Base-by-base conservation (phyloP, 1,139 yeast genomes). In the Sugiyamaella xylanicola region DNA sequence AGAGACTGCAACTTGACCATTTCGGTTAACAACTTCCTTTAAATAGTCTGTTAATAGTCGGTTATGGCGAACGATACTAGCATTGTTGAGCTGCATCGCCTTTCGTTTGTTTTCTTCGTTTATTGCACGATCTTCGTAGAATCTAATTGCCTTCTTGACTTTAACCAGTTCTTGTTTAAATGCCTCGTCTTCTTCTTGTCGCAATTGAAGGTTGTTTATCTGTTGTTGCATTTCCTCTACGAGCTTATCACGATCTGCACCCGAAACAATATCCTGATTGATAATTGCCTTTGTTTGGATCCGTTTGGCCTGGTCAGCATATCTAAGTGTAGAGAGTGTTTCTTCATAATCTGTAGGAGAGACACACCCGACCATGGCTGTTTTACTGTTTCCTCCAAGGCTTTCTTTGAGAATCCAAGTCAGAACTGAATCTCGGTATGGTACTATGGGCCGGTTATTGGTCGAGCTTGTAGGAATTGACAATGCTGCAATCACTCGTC, bases 341-440 rank as follows among this genome's bases (percentile, higher is more conserved):
- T 87, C 95, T 20, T 87, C 93, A 64, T 81, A 82, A 65, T 85
- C 90, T 13, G 87, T 76, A 0, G 95, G 92, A 0, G 92, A 84
- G 1, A 87, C 74, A 66, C 92, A 86, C 39, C 88, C 88, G 7
- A 86, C 76, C 92, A 86, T 86, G 42, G 83, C 83, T 0, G 90
- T 86, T 64, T 84, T 84, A 22, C 89, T 83, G 64, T 86, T 86
- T 1, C 93, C 93, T 0, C 89, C 87, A 36, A 86, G 74, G 60
- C 83, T 83, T 61, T 86, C 92, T 64, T 84, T 85, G 56, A 87
- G 74, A 2, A 87, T 72, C 80, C 90, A 86, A 0, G 95, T 87
- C 56, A 87, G 72, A 0, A 77, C 76, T 0, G 93, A 86, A 61
- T 87, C 95, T 57, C 95, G 75, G 65, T 83, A 87, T 0, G 95